phyloP scores from a whole-genome alignment of 2,329 filamentous ascomycete species.

The Phaeoacremonium minimum region DNA sequence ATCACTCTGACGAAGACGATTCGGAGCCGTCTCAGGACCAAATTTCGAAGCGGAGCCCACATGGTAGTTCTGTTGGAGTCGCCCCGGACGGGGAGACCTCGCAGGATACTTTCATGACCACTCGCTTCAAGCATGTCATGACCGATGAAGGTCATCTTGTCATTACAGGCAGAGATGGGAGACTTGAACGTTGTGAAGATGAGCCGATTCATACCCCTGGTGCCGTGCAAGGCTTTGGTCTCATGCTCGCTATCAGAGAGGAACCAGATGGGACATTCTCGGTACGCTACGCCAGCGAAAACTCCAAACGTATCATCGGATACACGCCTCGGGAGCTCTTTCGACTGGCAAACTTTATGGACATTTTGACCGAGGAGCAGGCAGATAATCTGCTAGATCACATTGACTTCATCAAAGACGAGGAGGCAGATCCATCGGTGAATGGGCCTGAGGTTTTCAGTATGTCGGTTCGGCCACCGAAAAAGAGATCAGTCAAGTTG shows the following conservation, averaged over 20 bases:
- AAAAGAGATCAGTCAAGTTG: slow-evolving; percentile 57
- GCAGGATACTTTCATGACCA: slow-evolving; percentile 48
- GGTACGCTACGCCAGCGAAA: slow-evolving; percentile 77
- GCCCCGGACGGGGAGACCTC: slow-evolving; percentile 3
- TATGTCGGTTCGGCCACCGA: slow-evolving; percentile 61
- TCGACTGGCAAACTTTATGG: slow-evolving; percentile 68
- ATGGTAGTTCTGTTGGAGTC: slow-evolving; percentile 1
- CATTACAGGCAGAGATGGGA: slow-evolving; percentile 73
- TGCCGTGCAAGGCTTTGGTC: slow-evolving; percentile 75
- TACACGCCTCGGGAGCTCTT: slow-evolving; percentile 76
- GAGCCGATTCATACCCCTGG: slow-evolving; percentile 88
- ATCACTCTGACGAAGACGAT: slow-evolving; percentile 20
- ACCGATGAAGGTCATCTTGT: slow-evolving; percentile 77
- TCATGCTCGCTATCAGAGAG: slow-evolving; percentile 70
- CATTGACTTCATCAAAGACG: slow-evolving; percentile 81
- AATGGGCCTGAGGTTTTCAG: slow-evolving; percentile 88
- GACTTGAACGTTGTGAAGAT: slow-evolving; percentile 78
- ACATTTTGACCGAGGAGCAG: slow-evolving; percentile 80
- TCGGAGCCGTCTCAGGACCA: slow-evolving; percentile 11
- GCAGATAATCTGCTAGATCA: slow-evolving; percentile 80
- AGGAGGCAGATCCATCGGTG: slow-evolving; percentile 67
- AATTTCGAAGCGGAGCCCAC: not conserved
- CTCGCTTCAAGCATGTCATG: slow-evolving; percentile 73
- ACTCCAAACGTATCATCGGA: slow-evolving; percentile 69
- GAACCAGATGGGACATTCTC: slow-evolving; percentile 62